Conservation (phyloP, 2,329 filamentous ascomycete genomes). For the Domatiomyces catenatus region DNA sequence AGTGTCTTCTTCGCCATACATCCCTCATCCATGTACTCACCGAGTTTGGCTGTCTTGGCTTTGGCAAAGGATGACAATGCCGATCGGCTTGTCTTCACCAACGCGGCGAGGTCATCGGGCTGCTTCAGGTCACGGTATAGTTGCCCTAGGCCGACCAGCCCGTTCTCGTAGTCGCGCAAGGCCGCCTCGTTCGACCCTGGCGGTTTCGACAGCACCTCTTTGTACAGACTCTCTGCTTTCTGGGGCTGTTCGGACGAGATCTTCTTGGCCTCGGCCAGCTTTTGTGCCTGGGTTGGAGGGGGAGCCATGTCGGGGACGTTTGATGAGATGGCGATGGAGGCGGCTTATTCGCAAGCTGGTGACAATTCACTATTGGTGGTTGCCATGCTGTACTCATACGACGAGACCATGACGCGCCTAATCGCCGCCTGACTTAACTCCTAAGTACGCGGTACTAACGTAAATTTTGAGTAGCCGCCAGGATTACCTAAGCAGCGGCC, state of each 20-base stretch:
- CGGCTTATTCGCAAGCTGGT: neutral
- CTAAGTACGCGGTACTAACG: neutral
- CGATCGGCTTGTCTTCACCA: conserved; percentile 78
- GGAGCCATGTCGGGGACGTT: conserved; percentile 29
- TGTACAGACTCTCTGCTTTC: conserved; percentile 77
- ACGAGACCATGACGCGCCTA: neutral
- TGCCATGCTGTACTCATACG: too few species aligned
- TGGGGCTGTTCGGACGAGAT: conserved; percentile 62
- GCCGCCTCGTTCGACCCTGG: conserved; percentile 74
- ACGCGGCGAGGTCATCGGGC: conserved; percentile 67
- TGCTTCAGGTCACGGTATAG: conserved; percentile 74
- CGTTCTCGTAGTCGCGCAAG: conserved; percentile 79
- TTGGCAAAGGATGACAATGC: conserved; percentile 94
- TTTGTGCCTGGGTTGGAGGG: conserved; percentile 38
- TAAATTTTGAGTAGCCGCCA: neutral
- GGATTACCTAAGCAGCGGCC: neutral
- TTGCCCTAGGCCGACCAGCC: conserved; percentile 76
- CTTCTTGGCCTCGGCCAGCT: conserved; percentile 80
- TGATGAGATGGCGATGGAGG: neutral
- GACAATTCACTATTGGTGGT: too few species aligned
- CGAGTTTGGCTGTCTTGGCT: conserved; percentile 94
- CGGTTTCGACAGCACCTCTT: conserved; percentile 72
- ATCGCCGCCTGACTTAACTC: neutral
- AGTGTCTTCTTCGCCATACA: conserved; percentile 4
- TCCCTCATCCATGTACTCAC: conserved; percentile 34